Evolutionary conservation across 352 stramenopile genomes (phyloP), one percentile per base, ranked within the genome.

Genomic region (Thraustochytrium striatum): DNA sequence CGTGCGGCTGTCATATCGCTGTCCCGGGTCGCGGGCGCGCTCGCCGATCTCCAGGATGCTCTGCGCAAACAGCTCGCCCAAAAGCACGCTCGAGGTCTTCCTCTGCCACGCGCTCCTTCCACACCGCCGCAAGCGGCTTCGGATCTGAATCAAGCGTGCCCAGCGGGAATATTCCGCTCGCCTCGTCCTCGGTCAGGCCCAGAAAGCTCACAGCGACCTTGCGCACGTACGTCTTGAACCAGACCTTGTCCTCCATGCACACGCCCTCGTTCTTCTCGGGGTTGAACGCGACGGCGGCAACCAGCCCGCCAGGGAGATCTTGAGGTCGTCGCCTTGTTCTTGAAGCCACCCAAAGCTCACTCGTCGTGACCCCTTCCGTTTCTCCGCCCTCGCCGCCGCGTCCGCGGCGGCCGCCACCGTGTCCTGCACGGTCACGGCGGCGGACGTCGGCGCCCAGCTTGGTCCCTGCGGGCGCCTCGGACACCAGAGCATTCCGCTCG

Each of bases 341-440:
- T 25, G 44, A 9, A 75, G 65, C 65, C 65, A 75, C 25, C 65
- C 65, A 70, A 75, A 61, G 65, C 65, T 75, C 50, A 75, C 65
- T 30, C 65, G 44, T 0, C 65, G 33, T 16, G 59, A 44, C 13
- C 59, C 59, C 59, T 50, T 5, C 36, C 50, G 35, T 8, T 3
- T 61, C 50, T 21, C 21, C 19, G 32, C 21, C 65, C n/a, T 72
- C 35, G 5, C n/a, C 33, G 2, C 41, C 50, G 9, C 32, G 19
- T 7, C 38, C 59, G n/a, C 33, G 59, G 59, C 38, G 8, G 59
- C 38, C 5, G 33, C 38, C 38, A n/a, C 21, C 7, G 25, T 25
- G 16, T 55, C 47, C 25, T 55, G 16, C 47, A 25, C 47, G 47
- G 47, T 25, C 47, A 55, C n/a, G n/a, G n/a, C n/a, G n/a, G n/a